Evolutionary conservation across 331 rosid genomes (phyloP).

Genomic region (Acacia pycnantha): DNA sequence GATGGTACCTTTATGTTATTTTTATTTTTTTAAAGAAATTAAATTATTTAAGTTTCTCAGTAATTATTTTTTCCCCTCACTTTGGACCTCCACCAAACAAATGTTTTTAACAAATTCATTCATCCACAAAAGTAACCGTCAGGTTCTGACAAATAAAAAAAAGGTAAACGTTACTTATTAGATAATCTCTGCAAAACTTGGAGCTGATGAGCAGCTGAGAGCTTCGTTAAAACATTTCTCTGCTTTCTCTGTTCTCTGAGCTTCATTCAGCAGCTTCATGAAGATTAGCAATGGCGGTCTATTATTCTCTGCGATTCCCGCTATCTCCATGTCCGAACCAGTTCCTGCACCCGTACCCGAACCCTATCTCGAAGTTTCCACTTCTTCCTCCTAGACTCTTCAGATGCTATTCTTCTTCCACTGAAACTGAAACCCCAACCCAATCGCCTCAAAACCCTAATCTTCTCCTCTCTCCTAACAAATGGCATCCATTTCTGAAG

Average conservation of each 20-base stretch:
- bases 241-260: neutral
- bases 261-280: neutral
- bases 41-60: too few relatives aligned
- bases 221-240: neutral
- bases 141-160: neutral
- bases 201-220: neutral
- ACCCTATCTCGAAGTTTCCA: neutral
- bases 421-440: slow-evolving; percentile 1
- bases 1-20: too few relatives aligned
- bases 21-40: too few relatives aligned
- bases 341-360: neutral
- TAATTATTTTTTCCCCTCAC: too few relatives aligned
- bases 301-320: slow-evolving; percentile 26
- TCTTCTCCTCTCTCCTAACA: slow-evolving; percentile 14
- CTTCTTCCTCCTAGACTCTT: slow-evolving; percentile 18
- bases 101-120: neutral
- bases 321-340: neutral
- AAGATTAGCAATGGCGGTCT: slow-evolving; percentile 18
- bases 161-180: neutral
- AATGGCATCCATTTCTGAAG: slow-evolving; percentile 43
- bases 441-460: slow-evolving; percentile 18
- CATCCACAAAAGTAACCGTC: too few relatives aligned
- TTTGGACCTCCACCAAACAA: too few relatives aligned
- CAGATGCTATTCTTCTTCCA: slow-evolving; percentile 31
- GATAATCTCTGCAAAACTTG: neutral